Base-by-base conservation (phyloP, 768 basidiomycete species). In the Mycena chlorophos region DNA sequence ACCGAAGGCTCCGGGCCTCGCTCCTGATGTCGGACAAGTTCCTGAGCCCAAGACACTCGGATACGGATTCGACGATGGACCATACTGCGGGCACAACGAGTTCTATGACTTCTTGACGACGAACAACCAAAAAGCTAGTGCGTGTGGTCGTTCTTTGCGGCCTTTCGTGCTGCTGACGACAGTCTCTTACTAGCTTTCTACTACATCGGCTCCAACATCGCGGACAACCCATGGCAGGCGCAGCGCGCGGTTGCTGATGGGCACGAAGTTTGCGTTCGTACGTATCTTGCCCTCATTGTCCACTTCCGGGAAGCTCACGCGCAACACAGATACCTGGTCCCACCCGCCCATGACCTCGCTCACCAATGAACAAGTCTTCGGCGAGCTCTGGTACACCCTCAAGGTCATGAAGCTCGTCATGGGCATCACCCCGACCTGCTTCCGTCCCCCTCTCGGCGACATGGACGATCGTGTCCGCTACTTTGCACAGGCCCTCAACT, bases 401-500 rank as follows among this genome's bases (percentile, higher is more conserved):
- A 37, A 56, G 29, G 55, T 40, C 49, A 56, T 56, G 8, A 56
- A 56, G 19, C 51, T 52, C 20, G 51, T 50, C 1, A 45, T 45
- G 4, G 37, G 37, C 22, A 20, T 40, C 22, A 52, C 55, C 13
- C 55, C 51, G 2, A 42, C 51, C 5, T 51, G 51, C 51, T 54
- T 48, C 49, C 49, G 51, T 4, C 55, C 55, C 1, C 55, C 55
- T 16, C 40, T 27, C 30, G 55, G 55, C 10, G 55, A 56, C 30
- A 30, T 56, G 37, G 55, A 56, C 29, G 55, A 56, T 39, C 49
- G 55, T 25, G 34, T 56, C 16, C 51, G 55, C 20, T 54, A 26
- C 51, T 54, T 56, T 27, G 55, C 55, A 3, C 65, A 78, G 20
- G 77, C 75, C 23, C 80, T 87, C 66, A 79, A 79, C 54, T 64